phyloP scores from a whole-genome alignment of 371 early-diverging fungal species.

The Phascolomyces articulosus region DNA sequence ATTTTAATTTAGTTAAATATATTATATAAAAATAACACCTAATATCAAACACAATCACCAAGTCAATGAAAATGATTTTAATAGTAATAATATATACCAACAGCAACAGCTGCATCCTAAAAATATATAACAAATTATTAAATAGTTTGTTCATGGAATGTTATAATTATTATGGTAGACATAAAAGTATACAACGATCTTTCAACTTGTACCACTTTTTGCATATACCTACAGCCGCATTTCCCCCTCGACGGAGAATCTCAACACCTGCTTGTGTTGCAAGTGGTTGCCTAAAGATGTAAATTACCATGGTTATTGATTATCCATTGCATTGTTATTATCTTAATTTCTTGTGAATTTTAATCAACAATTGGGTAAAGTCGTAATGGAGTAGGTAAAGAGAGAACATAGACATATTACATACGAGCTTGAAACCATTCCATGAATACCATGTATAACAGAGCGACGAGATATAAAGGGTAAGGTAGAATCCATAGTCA shows the following conservation, averaged over 20 bases:
- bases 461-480: constrained; percentile 55
- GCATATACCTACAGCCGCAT: constrained; percentile 74
- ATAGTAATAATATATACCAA: constrained; percentile 30
- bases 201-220: neutral
- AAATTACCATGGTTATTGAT: neutral
- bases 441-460: constrained; percentile 44
- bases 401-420: neutral
- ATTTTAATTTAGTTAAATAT: neutral
- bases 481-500: too few relatives aligned
- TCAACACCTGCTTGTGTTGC: constrained; percentile 80
- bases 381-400: too few relatives aligned
- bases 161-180: too few relatives aligned
- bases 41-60: too few relatives aligned
- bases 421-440: constrained; percentile 53
- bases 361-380: neutral
- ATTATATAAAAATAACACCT: neutral
- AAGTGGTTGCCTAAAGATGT: constrained; percentile 68
- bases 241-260: constrained; percentile 85
- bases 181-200: too few relatives aligned
- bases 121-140: neutral
- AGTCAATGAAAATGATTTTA: neutral
- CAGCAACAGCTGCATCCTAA: constrained; percentile 85
- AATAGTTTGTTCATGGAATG: too few relatives aligned
- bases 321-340: neutral
- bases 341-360: neutral